These are phyloP conservation scores for Cynanchum wilfordii DNA, from an alignment of 257 asterid genomes.

Conservation along the genomic window DNA sequence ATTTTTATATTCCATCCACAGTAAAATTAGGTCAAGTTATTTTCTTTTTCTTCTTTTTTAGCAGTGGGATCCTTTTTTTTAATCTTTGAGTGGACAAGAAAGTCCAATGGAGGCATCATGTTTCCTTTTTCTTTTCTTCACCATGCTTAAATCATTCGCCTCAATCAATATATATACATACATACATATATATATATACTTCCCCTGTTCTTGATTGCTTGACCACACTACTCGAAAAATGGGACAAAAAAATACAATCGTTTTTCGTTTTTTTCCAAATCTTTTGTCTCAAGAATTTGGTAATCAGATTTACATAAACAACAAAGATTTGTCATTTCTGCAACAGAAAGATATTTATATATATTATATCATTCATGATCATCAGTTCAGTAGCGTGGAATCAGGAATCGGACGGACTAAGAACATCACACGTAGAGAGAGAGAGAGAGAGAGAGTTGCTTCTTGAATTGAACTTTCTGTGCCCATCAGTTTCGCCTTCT, in stretches of 20 bases:
- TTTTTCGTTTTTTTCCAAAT: background rate
- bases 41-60: background rate
- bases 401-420: background rate
- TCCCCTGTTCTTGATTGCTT: background rate
- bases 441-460: slow-evolving; percentile 1
- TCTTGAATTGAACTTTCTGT: slow-evolving; percentile 1
- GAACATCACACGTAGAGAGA: background rate
- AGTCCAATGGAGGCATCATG: slow-evolving; percentile 10
- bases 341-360: background rate
- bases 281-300: background rate
- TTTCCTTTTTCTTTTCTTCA: background rate
- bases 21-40: slow-evolving; percentile 17
- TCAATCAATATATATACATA: background rate
- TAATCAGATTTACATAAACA: background rate
- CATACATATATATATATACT: background rate
- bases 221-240: background rate
- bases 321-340: slow-evolving; percentile 9
- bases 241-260: background rate
- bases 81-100: slow-evolving; percentile 2
- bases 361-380: background rate
- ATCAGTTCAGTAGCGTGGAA: too few relatives aligned
- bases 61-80: background rate
- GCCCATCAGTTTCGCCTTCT: background rate
- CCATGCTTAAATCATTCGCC: background rate
- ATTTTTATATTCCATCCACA: background rate